These are phyloP conservation scores for Pyrenula massariospora DNA, from an alignment of 495 filamentous ascomycete species.

Conservation along the genomic window DNA sequence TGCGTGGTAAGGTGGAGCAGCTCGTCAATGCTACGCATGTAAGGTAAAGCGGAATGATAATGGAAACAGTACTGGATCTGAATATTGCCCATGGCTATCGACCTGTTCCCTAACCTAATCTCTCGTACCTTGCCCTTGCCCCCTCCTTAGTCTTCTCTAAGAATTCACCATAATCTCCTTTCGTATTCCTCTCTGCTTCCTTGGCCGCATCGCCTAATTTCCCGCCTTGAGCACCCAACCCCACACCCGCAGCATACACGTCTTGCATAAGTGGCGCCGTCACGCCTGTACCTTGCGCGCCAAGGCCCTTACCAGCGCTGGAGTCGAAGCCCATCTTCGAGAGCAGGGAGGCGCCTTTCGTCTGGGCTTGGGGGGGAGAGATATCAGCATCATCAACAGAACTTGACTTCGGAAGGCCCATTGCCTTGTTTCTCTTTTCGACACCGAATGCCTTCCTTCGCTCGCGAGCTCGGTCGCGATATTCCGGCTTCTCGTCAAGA, in stretches of 20 bases:
- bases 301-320: constrained; percentile 59
- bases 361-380: constrained; percentile 31
- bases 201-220: constrained; percentile 75
- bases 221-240: constrained; percentile 71
- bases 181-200: constrained; percentile 64
- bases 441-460: constrained; percentile 66
- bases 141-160: constrained; percentile 66
- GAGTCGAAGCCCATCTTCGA: constrained; percentile 82
- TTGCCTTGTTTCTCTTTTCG: constrained; percentile 34
- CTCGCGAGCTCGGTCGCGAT: constrained; percentile 77
- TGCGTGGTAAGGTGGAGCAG: too few relatives aligned
- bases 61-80: too few relatives aligned
- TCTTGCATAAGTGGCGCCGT: constrained; percentile 67
- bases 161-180: constrained; percentile 59
- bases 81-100: too few relatives aligned
- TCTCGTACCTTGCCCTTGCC: constrained; percentile 68
- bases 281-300: constrained; percentile 65
- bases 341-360: constrained; percentile 76
- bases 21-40: too few relatives aligned
- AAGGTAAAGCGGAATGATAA: too few relatives aligned
- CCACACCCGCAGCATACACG: constrained; percentile 73
- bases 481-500: constrained; percentile 26
- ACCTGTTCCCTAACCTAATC: constrained; percentile 33
- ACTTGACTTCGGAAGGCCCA: constrained; percentile 16
- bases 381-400: constrained; percentile 20